Base-by-base conservation (phyloP, 2,329 filamentous ascomycete genomes). In the Aureobasidium subglaciale region DNA sequence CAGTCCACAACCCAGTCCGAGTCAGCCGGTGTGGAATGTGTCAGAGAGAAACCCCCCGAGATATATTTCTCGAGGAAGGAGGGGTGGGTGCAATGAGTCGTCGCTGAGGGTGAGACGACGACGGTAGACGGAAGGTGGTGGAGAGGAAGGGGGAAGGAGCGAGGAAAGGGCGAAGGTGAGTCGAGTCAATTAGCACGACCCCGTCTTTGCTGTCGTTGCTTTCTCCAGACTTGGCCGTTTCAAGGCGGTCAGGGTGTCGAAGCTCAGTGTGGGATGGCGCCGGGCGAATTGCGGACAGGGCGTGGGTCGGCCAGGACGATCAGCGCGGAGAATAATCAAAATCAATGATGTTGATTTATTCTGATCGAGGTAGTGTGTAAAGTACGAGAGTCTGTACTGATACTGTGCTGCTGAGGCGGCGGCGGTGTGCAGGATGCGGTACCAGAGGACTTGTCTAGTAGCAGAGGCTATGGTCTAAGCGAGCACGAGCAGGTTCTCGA, bases 261-360 rank as follows among this genome's bases (percentile, higher is more conserved):
- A 24, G 41, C 41, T 41, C 38, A 41, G 38, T 50, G 46, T 40
- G 24, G 46, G 25, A 41, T 41, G 38, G 38, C 20, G 38, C 35
- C 35, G 48, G 48, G 35, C 48, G 48, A 32, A 24, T 53, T 41
- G 48, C 48, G 48, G 48, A 25, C 35, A 53, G 25, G 50, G 50
- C 38, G 30, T 25, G 32, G 48, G 30, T 25, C 22, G 48, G 37
- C 32, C 48, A 53, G 25, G 50, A 38, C 38, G 50, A 54, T 54
- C 50, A 54, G 38, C 50, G 50, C 50, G 50, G 50, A 54, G 50
- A 43, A 54, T 35, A 54, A 54, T 54, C 50, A 43, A 52, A 40
- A 43, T 54, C 27, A 54, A 41, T 29, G 27, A 41, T 42, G 50
- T 29, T 43, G 27, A 43, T 54, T 54, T 42, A 42, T 34, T 54